These are phyloP conservation scores for Hirschioporus abietinus DNA, from an alignment of 768 basidiomycete species.

Conservation along the genomic window DNA sequence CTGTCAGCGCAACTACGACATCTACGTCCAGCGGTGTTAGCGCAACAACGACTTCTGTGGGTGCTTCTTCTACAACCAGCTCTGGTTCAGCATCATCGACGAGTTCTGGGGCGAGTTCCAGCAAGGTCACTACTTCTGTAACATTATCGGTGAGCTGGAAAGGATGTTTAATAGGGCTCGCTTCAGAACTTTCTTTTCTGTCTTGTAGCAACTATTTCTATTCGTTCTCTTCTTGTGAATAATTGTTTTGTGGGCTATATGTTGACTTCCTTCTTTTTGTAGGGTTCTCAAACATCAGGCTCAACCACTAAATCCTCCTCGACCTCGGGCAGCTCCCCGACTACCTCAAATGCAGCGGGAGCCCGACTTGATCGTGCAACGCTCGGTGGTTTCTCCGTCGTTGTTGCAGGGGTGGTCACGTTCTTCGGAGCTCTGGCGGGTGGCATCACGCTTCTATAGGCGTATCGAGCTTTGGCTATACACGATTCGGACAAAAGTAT, in stretches of 20 bases:
- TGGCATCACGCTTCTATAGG: not conserved
- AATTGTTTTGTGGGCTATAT: not conserved
- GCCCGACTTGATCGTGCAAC: not conserved
- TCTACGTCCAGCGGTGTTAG: not conserved
- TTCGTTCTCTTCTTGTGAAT: not conserved
- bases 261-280: not conserved
- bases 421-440: not conserved
- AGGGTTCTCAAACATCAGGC: not conserved
- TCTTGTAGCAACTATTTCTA: not conserved
- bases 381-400: not conserved
- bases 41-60: not conserved
- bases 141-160: not conserved
- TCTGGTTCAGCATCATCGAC: not conserved
- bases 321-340: not conserved
- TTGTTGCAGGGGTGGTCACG: slow-evolving; percentile 1
- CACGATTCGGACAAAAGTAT: not conserved
- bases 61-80: not conserved
- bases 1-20: slow-evolving; percentile 5
- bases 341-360: not conserved
- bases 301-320: not conserved
- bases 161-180: not conserved
- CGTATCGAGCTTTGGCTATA: not conserved
- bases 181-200: not conserved
- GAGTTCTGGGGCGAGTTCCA: not conserved
- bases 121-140: not conserved